Evolutionary conservation across 805 yeast genomes (phyloP).

Genomic region (Saturnispora galanensis): DNA sequence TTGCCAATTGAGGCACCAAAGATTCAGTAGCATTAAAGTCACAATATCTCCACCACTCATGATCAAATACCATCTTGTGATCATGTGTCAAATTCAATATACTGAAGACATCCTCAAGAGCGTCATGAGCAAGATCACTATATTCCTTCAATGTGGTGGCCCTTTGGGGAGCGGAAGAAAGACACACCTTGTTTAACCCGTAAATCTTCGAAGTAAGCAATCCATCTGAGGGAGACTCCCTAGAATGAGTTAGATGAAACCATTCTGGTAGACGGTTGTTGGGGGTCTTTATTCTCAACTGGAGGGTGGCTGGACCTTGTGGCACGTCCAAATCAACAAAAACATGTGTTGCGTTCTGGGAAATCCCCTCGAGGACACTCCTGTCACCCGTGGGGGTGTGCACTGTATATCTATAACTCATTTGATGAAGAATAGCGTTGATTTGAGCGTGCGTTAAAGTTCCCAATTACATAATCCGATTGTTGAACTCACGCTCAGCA

Average conservation of each 20-base stretch:
- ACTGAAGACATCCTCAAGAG: not conserved
- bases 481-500: too few species aligned
- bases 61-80: constrained; percentile 15
- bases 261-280: not conserved
- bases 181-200: not conserved
- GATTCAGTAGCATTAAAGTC: not conserved
- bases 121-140: constrained; percentile 10
- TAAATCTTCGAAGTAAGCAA: not conserved
- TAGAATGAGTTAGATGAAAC: constrained; percentile 4
- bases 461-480: too few species aligned
- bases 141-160: constrained; percentile 19
- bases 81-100: too few species aligned
- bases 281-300: not conserved
- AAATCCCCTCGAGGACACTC: too few species aligned
- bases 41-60: constrained; percentile 22
- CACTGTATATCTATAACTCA: too few species aligned
- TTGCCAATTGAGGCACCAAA: not conserved
- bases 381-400: too few species aligned
- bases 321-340: not conserved
- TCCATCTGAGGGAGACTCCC: too few species aligned
- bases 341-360: too few species aligned
- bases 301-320: not conserved
- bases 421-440: too few species aligned
- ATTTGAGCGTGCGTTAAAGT: too few species aligned
- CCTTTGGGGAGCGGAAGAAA: constrained; percentile 20